These are phyloP conservation scores for Tulasnella sp. DNA, from an alignment of 768 basidiomycete species.

Conservation along the genomic window DNA sequence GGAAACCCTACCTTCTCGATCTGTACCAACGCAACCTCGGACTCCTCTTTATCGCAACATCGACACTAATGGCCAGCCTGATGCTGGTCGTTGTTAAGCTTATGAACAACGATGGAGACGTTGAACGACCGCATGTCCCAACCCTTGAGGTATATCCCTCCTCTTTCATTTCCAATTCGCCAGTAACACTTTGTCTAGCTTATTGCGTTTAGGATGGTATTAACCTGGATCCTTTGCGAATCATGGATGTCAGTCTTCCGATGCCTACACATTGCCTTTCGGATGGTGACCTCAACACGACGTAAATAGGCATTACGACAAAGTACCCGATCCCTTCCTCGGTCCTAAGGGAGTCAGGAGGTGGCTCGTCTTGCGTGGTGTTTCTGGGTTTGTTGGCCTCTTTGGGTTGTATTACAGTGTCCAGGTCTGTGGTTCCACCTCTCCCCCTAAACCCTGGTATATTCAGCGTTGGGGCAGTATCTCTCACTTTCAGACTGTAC, in stretches of 20 bases:
- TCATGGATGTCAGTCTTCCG: slow-evolving; percentile 10
- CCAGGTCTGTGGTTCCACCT: neutral
- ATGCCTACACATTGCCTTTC: no score
- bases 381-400: slow-evolving; percentile 1
- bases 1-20: no score
- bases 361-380: slow-evolving; percentile 4
- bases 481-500: slow-evolving; percentile 11
- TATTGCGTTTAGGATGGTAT: neutral
- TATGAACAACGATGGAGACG: neutral
- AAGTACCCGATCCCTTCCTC: slow-evolving; percentile 4
- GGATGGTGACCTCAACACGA: neutral
- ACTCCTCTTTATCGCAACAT: slow-evolving; percentile 5
- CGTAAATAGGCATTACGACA: neutral
- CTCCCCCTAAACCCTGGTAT: neutral
- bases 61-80: neutral
- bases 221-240: neutral
- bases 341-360: slow-evolving; percentile 1
- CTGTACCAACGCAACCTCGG: slow-evolving; percentile 6
- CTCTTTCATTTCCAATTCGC: neutral
- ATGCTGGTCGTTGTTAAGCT: slow-evolving; percentile 12
- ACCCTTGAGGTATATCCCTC: neutral
- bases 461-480: neutral
- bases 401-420: slow-evolving; percentile 13
- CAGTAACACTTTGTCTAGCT: neutral
- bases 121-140: neutral